These are phyloP conservation scores for Leishmania braziliensis DNA, from an alignment of 208 protist species.

Conservation along the genomic window DNA sequence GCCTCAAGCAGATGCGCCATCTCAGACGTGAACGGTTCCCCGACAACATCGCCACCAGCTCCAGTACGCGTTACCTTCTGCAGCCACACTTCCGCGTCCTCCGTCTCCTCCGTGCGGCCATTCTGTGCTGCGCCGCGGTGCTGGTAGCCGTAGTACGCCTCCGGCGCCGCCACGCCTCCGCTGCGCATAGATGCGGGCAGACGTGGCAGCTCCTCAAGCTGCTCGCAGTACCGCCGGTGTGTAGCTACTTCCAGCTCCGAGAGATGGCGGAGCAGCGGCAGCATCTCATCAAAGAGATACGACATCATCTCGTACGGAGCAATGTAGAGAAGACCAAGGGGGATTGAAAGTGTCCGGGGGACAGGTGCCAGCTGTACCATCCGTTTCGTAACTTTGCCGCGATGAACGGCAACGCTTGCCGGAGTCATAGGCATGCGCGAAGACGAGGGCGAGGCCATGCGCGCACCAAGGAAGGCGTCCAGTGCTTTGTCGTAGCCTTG, in stretches of 20 bases:
- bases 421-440: neutral
- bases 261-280: slow-evolving; percentile 65
- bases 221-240: slow-evolving; percentile 61
- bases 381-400: slow-evolving; percentile 77
- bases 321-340: slow-evolving; percentile 66
- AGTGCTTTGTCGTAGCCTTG: slow-evolving; percentile 72
- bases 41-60: slow-evolving; percentile 22
- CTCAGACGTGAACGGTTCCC: slow-evolving; percentile 71
- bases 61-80: slow-evolving; percentile 11
- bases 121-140: neutral
- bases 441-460: slow-evolving; percentile 8
- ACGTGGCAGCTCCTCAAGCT: slow-evolving; percentile 52
- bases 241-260: slow-evolving; percentile 75
- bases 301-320: slow-evolving; percentile 80
- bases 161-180: neutral
- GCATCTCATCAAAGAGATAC: slow-evolving; percentile 87
- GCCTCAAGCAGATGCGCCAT: slow-evolving; percentile 75
- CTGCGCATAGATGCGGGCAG: slow-evolving; percentile 8
- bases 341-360: slow-evolving; percentile 52
- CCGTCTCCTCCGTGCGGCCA: neutral
- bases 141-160: slow-evolving; percentile 14
- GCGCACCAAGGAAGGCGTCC: slow-evolving; percentile 74
- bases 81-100: slow-evolving; percentile 16
- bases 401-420: slow-evolving; percentile 16
- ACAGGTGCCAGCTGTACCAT: slow-evolving; percentile 80